Evolutionary conservation across 208 protist genomes (phyloP), one percentile per base, ranked within the genome.

Genomic region (Leishmania gerbilli): DNA sequence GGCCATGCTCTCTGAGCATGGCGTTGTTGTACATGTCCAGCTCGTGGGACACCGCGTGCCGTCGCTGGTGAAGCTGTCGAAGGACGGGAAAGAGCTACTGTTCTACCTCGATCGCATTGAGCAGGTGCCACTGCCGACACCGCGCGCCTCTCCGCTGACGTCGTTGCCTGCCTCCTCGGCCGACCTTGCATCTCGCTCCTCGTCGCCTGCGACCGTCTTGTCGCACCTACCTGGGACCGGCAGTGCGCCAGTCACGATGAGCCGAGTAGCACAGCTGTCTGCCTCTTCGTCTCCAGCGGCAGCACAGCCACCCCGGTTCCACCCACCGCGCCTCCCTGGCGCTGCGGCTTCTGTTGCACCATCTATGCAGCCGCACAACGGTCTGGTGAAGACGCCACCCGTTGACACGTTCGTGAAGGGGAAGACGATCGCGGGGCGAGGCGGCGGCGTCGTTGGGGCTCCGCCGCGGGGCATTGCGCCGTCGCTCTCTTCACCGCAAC

Each of bases 41-140:
- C 84, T 89, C 40, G 56, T 69, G 1, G 76, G 81, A 11, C 77
- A 49, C 17, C 53, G 74, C 0, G 79, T 93, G 24, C 87, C 89
- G 0, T 64, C 86, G 1, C 75, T 87, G 4, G 71, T 89, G 71
- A 84, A 79, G 62, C 69, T 93, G 58, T 91, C 89, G 6, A 65
- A 34, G 15, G 90, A 95, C 79, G 55, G 62, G 2, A 53, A 47
- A 69, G 88, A 95, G 72, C 60, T 95, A 51, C 81, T 89, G 13
- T 88, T 93, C 60, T 76, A 85, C 9, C 62, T 92, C 17, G 81
- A 91, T 76, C 79, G 80, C 13, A 7, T 88, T 17, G 72, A 71
- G 40, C 72, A 72, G 31, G 68, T 72, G 40, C 42, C 68, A 15
- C 68, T 64, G 31, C 55, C 5, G 53, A 19, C 79, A n/a, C 60